Base-by-base conservation (phyloP, 345 rosid species). In the Melastoma malabathricum region DNA sequence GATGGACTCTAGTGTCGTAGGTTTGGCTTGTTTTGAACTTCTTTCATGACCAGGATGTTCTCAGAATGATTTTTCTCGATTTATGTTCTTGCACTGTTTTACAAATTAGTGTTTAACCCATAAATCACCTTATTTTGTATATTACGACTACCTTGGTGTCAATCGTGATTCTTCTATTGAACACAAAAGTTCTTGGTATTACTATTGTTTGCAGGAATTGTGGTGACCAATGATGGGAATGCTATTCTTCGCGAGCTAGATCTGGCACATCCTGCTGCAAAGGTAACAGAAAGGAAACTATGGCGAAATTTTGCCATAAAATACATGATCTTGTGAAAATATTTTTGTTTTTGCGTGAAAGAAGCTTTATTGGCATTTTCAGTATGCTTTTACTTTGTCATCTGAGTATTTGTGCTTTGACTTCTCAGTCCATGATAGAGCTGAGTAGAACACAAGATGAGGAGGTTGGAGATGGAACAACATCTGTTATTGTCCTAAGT, bases 381-480 rank as follows among this genome's bases (percentile, higher is more conserved):
- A 3, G 17, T 14, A 6, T 53, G 10, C 18, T 48, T 43, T 46
- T 43, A 8, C 17, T 22, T 15, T 16, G 18, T 19, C 3, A 4
- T 46, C 43, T 54, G 17, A 25, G 39, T 7, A 17, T 25, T 48
- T 31, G 31, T 25, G 39, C 17, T 15, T 20, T 39, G 17, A 56
- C 46, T n/a, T 61, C 50, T 47, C 75, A 86, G 93, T 90, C 98
- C 1, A 87, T 90, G 98, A 87, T 86, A 71, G 95, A 90, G 63
- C 65, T 90, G 56, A 90, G 96, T 56, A 92, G 96, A 6, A 80
- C 96, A 3, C 98, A 86, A 70, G 98, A 90, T 55, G 98, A 84
- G 78, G 96, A 90, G 75, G 96, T 90, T 3, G 96, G 96, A 62
- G 98, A 90, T 70, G 98, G 98, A 67, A 90, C 98, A 38, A 90